Conservation (phyloP, 768 basidiomycete species). For the Phanerochaete carnosa region DNA sequence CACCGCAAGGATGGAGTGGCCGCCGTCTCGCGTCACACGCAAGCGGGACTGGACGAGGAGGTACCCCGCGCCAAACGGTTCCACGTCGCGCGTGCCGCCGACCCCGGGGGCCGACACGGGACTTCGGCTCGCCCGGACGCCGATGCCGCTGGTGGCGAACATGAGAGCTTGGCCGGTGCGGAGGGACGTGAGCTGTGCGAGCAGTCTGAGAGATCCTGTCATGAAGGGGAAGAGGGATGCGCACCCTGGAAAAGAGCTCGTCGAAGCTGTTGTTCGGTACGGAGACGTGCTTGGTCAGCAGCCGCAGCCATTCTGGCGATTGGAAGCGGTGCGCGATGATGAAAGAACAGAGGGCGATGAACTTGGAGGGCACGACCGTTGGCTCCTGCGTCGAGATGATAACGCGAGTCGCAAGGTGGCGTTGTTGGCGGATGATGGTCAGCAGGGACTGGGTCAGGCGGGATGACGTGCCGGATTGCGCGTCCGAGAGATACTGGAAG, state of each 20-base stretch:
- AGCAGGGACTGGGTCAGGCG: slow-evolving; percentile 53
- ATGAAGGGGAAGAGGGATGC: background rate
- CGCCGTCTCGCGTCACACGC: slow-evolving; percentile 63
- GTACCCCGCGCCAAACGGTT: slow-evolving; percentile 51
- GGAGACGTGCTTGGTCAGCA: slow-evolving; percentile 63
- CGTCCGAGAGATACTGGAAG: slow-evolving; percentile 54
- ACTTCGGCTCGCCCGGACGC: background rate
- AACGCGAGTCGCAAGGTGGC: slow-evolving; percentile 70
- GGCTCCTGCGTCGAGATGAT: slow-evolving; percentile 79
- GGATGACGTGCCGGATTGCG: slow-evolving; percentile 38
- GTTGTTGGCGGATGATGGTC: slow-evolving; percentile 62
- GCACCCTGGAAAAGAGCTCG: slow-evolving; percentile 64
- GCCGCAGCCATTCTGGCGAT: slow-evolving; percentile 73
- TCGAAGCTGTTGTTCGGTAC: slow-evolving; percentile 59
- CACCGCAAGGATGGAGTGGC: slow-evolving; percentile 49
- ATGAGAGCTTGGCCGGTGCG: slow-evolving; percentile 76
- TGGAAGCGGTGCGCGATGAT: slow-evolving; percentile 70
- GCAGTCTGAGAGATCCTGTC: background rate
- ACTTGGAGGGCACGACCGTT: slow-evolving; percentile 64
- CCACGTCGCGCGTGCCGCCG: background rate
- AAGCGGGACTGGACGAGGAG: slow-evolving; percentile 58
- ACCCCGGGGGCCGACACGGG: background rate
- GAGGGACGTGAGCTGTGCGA: background rate
- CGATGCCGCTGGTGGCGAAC: slow-evolving; percentile 54
- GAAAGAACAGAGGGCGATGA: slow-evolving; percentile 65